Evolutionary conservation across 305 asterid species (phyloP), one percentile per base, ranked within the genome.

Genomic region (Ilex paraguariensis): DNA sequence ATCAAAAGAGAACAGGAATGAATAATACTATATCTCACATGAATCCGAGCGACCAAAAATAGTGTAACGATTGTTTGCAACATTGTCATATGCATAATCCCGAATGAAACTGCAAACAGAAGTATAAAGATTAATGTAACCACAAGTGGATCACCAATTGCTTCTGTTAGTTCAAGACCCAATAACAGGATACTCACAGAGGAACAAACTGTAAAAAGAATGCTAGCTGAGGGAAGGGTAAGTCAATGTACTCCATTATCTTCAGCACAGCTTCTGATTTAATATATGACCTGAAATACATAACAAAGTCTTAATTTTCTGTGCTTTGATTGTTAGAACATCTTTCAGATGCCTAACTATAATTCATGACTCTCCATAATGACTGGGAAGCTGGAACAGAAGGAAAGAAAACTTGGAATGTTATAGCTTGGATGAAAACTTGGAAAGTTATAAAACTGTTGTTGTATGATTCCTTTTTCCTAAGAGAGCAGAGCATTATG

Each of bases 201-300:
- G 98, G 96, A 57, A 89, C 74, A 57, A 89, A 78, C 46, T 87
- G 87, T 70, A 88, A 72, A 61, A 87, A 71, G 72, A 88, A 67
- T 0, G 96, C 95, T 31, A 91, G 75, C 75, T 87, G 95, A 2
- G 98, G 98, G 65, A 88, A 85, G 21, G 98, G 98, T 66, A 86
- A 68, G 77, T 91, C 59, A 66, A 91, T 87, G 77, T 85, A 82
- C 65, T 91, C 84, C 97, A 88, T 88, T 60, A 88, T 88, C 87
- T 83, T 91, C 64, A 91, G 64, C 16, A 88, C 98, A 62, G 97
- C 98, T 60, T 88, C 91, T 52, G 97, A 91, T 77, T 88, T 91
- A 61, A 91, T 80, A 63, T 85, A 85, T 46, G 95, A 83, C 82
- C 98, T 91, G 84, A 61, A 80, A 66, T 64, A 36, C 5, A 11